Conservation (phyloP, 352 stramenopile genomes). For the Phytophthora cactorum region DNA sequence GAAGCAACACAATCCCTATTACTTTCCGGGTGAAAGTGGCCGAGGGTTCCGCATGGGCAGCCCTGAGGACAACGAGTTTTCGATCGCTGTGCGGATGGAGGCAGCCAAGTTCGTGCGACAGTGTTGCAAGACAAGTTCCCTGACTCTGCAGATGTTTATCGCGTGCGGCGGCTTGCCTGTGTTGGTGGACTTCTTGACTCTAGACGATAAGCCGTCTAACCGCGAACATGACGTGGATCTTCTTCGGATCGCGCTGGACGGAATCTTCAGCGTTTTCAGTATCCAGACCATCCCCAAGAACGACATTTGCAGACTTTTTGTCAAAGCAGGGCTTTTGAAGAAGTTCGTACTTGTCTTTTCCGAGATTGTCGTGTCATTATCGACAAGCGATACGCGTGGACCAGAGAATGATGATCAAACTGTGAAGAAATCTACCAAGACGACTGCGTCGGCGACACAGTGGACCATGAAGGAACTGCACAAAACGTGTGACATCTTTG, state of each 20-base stretch:
- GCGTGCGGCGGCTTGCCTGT: constrained; percentile 90
- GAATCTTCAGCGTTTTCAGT: constrained; percentile 91
- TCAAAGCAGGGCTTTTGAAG: constrained; percentile 90
- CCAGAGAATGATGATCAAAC: constrained; percentile 11
- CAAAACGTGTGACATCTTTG: constrained; percentile 88
- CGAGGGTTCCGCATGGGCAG: constrained; percentile 23
- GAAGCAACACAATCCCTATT: constrained; percentile 54
- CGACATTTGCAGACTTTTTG: constrained; percentile 95
- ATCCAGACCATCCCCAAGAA: constrained; percentile 93
- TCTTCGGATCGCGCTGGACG: constrained; percentile 88
- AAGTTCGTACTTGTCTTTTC: constrained; percentile 91
- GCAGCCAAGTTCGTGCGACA: constrained; percentile 90
- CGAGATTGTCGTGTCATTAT: constrained; percentile 61
- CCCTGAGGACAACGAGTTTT: constrained; percentile 40
- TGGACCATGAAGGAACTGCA: constrained; percentile 79
- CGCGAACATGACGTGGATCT: constrained; percentile 59
- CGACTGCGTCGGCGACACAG: constrained; percentile 10
- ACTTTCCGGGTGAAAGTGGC: constrained; percentile 24
- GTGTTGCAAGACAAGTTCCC: constrained; percentile 85
- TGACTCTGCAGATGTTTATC: constrained; percentile 95
- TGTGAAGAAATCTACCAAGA: constrained; percentile 1
- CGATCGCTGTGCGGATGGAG: constrained; percentile 78
- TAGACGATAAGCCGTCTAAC: constrained; percentile 33
- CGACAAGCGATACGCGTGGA: constrained; percentile 26
- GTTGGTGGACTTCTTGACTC: constrained; percentile 81